These are phyloP conservation scores for Tetracladium setigerum DNA, from an alignment of 495 filamentous ascomycete species.

Conservation along the genomic window DNA sequence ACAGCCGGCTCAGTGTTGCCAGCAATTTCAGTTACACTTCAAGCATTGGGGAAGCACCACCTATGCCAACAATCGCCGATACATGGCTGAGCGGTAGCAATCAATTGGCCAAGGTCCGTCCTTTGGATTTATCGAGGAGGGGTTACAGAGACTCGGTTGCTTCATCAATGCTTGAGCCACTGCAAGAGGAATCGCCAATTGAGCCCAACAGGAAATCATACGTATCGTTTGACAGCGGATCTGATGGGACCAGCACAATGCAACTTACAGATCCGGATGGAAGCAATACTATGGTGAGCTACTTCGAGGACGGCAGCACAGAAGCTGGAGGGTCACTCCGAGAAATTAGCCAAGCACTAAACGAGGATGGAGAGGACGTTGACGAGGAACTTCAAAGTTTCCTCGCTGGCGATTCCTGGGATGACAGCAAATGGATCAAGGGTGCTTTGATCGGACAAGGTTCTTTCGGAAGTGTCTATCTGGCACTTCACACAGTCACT, in stretches of 20 bases:
- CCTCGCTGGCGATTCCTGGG: constrained; percentile 86
- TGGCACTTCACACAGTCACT: constrained; percentile 94
- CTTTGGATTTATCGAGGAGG: constrained; percentile 35
- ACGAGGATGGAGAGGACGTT: constrained; percentile 83
- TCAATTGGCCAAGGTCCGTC: constrained; percentile 40
- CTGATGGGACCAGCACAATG: constrained; percentile 51
- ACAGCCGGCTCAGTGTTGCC: constrained; percentile 84
- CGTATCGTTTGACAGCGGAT: constrained; percentile 85
- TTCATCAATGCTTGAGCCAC: constrained; percentile 75
- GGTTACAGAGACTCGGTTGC: constrained; percentile 78
- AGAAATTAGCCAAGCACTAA: constrained; percentile 55
- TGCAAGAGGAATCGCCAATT: constrained; percentile 81
- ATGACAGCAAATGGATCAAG: constrained; percentile 98
- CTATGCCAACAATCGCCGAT: constrained; percentile 94
- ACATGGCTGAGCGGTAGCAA: constrained; percentile 68
- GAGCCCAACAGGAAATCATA: constrained; percentile 94
- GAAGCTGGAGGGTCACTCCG: constrained; percentile 46
- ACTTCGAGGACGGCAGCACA: constrained; percentile 75
- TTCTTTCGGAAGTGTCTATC: constrained; percentile 92
- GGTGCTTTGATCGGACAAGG: constrained; percentile 94
- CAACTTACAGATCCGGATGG: constrained; percentile 69
- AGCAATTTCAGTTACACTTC: constrained; percentile 91
- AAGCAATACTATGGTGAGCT: constrained; percentile 57
- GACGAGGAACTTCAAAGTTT: constrained; percentile 73
- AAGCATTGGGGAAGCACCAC: constrained; percentile 79